Evolutionary conservation across 1,284 basidiomycete species (phyloP).

Genomic region (Cutaneotrichosporon mucoides): DNA sequence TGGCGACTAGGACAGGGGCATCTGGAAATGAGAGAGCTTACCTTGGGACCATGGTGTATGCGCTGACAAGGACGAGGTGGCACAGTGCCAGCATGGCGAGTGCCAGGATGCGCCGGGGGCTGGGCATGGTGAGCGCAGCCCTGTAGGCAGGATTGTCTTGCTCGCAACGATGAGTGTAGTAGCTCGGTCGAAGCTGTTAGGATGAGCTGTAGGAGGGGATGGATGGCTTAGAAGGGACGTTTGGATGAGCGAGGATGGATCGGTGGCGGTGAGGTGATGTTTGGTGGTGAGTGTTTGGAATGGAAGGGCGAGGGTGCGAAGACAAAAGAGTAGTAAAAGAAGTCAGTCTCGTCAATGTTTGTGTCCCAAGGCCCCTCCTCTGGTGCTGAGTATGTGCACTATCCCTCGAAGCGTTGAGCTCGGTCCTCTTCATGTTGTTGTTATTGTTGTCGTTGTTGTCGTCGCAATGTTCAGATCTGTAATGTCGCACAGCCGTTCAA

Average conservation of each 20-base stretch:
- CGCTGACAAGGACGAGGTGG: not conserved
- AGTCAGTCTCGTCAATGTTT: conserved; percentile 6
- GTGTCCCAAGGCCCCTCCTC: not conserved
- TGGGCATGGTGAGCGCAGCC: not conserved
- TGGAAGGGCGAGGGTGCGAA: too few relatives aligned
- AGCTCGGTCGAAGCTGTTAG: not conserved
- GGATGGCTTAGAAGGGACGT: not conserved
- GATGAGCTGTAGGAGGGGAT: not conserved
- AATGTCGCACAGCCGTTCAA: too few relatives aligned
- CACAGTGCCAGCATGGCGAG: not conserved
- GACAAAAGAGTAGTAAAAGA: not conserved
- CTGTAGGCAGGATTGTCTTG: not conserved
- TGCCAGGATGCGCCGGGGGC: not conserved
- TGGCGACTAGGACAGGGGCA: too few relatives aligned
- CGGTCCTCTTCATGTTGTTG: not conserved
- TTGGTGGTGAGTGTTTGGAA: not conserved
- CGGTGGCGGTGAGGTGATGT: not conserved
- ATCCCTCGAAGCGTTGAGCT: too few relatives aligned
- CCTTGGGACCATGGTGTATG: not conserved
- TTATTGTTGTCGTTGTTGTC: too few relatives aligned
- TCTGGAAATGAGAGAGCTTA: not conserved
- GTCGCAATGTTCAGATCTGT: too few relatives aligned
- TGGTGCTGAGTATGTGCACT: too few relatives aligned
- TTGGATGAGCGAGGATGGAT: not conserved
- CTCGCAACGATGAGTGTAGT: not conserved